phyloP scores from a whole-genome alignment of 305 asterid genomes.

The Fraxinus baroniana region DNA sequence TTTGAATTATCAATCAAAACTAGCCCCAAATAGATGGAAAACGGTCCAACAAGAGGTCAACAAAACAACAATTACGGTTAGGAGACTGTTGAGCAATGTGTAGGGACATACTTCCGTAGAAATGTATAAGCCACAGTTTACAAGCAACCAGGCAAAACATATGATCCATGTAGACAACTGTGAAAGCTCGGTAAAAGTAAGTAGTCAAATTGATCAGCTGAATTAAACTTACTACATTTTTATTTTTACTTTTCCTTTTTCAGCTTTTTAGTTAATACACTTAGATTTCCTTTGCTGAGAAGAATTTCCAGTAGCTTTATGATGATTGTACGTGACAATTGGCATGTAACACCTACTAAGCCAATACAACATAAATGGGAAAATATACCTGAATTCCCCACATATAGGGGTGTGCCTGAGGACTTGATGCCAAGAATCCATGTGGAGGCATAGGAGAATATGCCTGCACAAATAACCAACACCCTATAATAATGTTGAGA shows the following conservation, averaged over 20 bases:
- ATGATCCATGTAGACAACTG: not conserved
- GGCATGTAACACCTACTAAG: not conserved
- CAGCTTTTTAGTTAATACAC: not conserved
- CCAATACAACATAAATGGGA: not conserved
- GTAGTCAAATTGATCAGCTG: not conserved
- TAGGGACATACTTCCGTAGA: not conserved
- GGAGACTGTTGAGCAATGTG: not conserved
- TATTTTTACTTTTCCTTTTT: not conserved
- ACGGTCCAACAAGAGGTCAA: not conserved
- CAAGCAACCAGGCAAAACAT: not conserved
- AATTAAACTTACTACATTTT: not conserved
- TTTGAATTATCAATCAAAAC: not conserved
- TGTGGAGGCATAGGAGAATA: constrained; percentile 91
- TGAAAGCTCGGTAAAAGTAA: not conserved
- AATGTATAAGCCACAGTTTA: constrained; percentile 6
- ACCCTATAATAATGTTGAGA: constrained; percentile 10
- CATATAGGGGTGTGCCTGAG: constrained; percentile 94
- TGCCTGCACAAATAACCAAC: constrained; percentile 49
- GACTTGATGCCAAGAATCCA: constrained; percentile 83
- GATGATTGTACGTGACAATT: not conserved
- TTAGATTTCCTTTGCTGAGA: not conserved
- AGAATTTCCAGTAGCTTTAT: not conserved
- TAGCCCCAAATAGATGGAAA: not conserved
- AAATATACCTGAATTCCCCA: constrained; percentile 94
- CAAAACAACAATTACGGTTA: not conserved